Evolutionary conservation across 1,284 basidiomycete genomes (phyloP), one percentile per base, ranked within the genome.

Genomic region (Golubevia sp.): DNA sequence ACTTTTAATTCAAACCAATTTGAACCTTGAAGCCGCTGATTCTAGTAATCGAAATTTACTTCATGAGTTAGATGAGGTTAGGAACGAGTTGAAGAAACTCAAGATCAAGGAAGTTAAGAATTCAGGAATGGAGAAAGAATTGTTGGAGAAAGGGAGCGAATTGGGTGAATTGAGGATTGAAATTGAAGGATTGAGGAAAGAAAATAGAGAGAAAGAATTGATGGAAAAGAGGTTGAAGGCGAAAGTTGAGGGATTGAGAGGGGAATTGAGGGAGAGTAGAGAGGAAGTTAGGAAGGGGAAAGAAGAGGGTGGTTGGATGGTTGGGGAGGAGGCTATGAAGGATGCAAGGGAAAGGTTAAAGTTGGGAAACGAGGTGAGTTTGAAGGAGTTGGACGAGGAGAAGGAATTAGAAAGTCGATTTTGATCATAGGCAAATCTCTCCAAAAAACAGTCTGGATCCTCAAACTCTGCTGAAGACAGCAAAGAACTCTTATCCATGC

Each of bases 11-110:
- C 77, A 82, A 54, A 55, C 69, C 53, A 73, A 74, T 52, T 56
- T 82, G 34, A 80, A 81, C 51, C 64, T 83, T 3, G 80, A 83
- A 50, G 77, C 80, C 13, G 74, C 76, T 38, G 80, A 83, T 50
- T 70, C 73, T 59, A 74, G 71, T 63, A 81, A 82, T 49, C 69
- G 79, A 8, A 70, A 77, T 11, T 69, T 82, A 7, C 67, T 83
- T 1, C 56, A 69, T 27, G 79, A 83, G 66, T 73, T 83, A 18
- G 79, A 82, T 34, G 73, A 80, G 3, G 66, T 63, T 11, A 74
- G 80, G 34, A 64, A 59, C n/a, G 74, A 82, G 54, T 52, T 77
- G 55, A 61, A 56, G 51, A 70, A 66, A 21, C 62, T 74, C 55
- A 64, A 67, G 20, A 64, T 69, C 4, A 64, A 48, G n/a, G 62